phyloP scores from a whole-genome alignment of 768 basidiomycete species.

The Suillus alpinus region DNA sequence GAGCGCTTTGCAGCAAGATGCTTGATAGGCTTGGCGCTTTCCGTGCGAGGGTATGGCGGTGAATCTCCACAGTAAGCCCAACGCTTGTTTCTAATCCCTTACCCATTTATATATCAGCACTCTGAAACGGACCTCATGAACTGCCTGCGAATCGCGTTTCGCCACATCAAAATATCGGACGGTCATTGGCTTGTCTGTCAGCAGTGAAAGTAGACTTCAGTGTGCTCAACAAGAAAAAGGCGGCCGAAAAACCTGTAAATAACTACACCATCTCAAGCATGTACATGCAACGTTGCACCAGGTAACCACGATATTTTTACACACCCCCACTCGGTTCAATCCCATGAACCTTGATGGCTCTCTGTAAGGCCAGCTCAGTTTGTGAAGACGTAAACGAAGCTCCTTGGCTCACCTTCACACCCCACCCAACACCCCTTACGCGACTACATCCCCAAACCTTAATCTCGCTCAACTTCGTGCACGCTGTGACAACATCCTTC shows the following conservation, averaged over 20 bases:
- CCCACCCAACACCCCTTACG: conserved; percentile 43
- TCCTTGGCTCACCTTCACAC: conserved; percentile 37
- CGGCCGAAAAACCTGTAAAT: not conserved
- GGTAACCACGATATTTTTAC: conserved; percentile 5
- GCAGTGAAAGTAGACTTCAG: conserved; percentile 10
- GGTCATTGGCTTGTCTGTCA: not conserved
- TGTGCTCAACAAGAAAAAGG: not conserved
- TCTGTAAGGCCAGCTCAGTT: conserved; percentile 13
- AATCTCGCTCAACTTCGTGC: conserved; percentile 40
- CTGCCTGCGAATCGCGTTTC: not conserved
- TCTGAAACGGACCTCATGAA: not conserved
- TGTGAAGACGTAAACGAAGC: not conserved
- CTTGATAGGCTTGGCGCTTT: not conserved
- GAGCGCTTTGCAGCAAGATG: not conserved
- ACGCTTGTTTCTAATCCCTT: conserved; percentile 18
- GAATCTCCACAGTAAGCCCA: not conserved
- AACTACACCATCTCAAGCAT: conserved; percentile 40
- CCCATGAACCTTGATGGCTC: conserved; percentile 26
- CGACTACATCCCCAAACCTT: conserved; percentile 56
- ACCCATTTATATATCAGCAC: conserved; percentile 9
- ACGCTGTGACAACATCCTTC: conserved; percentile 57
- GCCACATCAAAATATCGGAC: not conserved
- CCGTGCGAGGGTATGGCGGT: not conserved
- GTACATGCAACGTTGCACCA: conserved; percentile 34
- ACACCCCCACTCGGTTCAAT: conserved; percentile 39